Evolutionary conservation across 2,329 filamentous ascomycete genomes (phyloP).

Genomic region (Polytolypa hystricis): DNA sequence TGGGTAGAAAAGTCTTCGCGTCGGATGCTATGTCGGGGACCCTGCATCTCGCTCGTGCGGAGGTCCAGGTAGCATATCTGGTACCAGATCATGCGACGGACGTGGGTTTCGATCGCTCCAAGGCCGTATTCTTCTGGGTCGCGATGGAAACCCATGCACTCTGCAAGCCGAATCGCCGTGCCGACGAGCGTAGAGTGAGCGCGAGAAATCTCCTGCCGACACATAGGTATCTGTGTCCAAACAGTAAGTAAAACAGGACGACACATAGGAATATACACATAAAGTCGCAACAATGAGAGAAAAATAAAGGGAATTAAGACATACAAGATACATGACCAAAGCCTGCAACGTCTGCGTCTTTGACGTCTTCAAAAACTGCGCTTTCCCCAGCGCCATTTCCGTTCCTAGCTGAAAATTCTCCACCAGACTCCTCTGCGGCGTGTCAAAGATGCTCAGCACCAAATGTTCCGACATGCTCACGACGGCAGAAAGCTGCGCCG

Average conservation of each 20-base stretch:
- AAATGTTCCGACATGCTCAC: conserved; percentile 52
- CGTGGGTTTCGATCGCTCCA: conserved; percentile 56
- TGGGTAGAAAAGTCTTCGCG: conserved; percentile 64
- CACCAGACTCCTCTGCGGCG: conserved; percentile 47
- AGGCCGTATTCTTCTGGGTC: conserved; percentile 58
- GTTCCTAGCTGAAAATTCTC: conserved; percentile 54
- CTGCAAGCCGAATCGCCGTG: conserved; percentile 60
- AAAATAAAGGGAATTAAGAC: conserved; percentile 18
- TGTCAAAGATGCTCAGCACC: conserved; percentile 43
- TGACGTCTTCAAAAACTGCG: conserved; percentile 60
- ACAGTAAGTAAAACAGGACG: conserved; percentile 11
- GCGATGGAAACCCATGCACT: conserved; percentile 66
- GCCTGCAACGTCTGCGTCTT: conserved; percentile 66
- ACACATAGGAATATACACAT: conserved; percentile 7
- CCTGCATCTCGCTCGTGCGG: conserved; percentile 62
- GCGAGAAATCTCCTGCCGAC: conserved; percentile 59
- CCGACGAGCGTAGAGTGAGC: conserved; percentile 63
- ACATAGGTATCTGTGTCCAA: conserved; percentile 56
- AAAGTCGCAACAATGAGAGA: not conserved
- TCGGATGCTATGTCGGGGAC: conserved; percentile 59
- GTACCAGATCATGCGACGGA: conserved; percentile 64
- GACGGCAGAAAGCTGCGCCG: conserved; percentile 56
- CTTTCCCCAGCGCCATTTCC: conserved; percentile 56
- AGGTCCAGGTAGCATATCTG: conserved; percentile 68
- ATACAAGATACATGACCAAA: conserved; percentile 64